Conservation (phyloP, 208 protist species). For the Angomonas deanei region DNA sequence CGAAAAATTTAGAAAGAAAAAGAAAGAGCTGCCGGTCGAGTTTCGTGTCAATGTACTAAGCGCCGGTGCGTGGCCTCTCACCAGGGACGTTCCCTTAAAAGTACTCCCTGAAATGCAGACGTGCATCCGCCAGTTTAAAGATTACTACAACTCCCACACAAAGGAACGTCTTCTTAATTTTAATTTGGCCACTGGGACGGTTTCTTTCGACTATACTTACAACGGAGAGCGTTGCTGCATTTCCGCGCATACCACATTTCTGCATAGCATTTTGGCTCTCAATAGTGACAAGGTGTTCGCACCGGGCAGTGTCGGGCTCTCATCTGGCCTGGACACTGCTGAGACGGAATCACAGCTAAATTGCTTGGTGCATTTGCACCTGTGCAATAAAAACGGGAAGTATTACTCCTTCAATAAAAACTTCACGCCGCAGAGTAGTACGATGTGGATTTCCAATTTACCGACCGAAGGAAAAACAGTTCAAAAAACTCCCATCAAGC, state of each 20-base stretch:
- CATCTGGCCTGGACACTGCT: slow-evolving; percentile 13
- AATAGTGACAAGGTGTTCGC: slow-evolving; percentile 25
- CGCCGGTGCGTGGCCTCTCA: slow-evolving; percentile 58
- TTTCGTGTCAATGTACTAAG: slow-evolving; percentile 66
- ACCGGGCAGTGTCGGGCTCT: slow-evolving; percentile 4
- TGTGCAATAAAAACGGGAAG: slow-evolving; percentile 17
- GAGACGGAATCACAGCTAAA: slow-evolving; percentile 32
- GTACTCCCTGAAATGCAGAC: slow-evolving; percentile 44
- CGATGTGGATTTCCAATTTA: slow-evolving; percentile 20
- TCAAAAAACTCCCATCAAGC: not conserved
- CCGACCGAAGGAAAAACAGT: not conserved
- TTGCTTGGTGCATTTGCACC: slow-evolving; percentile 22
- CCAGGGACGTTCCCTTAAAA: slow-evolving; percentile 24
- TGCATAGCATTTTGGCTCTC: slow-evolving; percentile 49
- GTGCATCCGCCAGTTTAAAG: slow-evolving; percentile 45
- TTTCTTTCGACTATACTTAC: slow-evolving; percentile 44
- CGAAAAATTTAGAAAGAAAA: not conserved
- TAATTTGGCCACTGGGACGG: slow-evolving; percentile 53
- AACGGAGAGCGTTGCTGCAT: slow-evolving; percentile 35
- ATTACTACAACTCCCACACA: slow-evolving; percentile 59
- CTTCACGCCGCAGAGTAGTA: slow-evolving; percentile 23
- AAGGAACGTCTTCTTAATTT: slow-evolving; percentile 70
- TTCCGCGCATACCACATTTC: slow-evolving; percentile 61
- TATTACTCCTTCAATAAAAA: slow-evolving; percentile 31
- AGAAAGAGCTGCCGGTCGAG: slow-evolving; percentile 24